Percentiles rank a stretch among this genome's conserved stretches.
phyloP scores from a whole-genome alignment of 306 rosid species.

The Prinsepia uniflora region DNA sequence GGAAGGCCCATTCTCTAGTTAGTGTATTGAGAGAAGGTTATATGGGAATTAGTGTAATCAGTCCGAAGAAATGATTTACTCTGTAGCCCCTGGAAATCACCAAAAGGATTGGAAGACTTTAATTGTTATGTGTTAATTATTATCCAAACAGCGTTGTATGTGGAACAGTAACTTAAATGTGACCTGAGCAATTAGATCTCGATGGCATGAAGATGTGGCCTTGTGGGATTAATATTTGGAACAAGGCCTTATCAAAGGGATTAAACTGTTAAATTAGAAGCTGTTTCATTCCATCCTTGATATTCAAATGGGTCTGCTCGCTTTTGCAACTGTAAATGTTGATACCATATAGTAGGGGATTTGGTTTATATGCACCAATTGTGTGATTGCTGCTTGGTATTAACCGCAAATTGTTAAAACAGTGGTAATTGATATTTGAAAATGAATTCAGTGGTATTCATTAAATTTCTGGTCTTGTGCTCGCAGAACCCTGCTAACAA shows the following conservation, averaged over 20 bases:
- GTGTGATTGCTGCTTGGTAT: neutral
- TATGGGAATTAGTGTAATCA: neutral
- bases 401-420: neutral
- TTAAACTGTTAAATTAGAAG: neutral
- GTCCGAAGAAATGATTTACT: neutral
- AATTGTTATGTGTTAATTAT: neutral
- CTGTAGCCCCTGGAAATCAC: neutral
- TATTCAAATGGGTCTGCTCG: neutral
- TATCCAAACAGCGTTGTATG: neutral
- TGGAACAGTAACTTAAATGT: neutral
- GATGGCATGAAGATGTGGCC: neutral
- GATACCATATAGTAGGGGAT: neutral
- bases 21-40: neutral
- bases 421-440: neutral
- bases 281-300: neutral
- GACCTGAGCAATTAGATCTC: neutral
- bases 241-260: neutral
- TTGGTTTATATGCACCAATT: neutral
- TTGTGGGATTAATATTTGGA: neutral
- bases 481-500: conserved; percentile 44
- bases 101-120: neutral
- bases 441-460: neutral
- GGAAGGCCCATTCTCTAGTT: neutral
- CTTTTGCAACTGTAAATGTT: neutral
- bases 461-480: neutral